Evolutionary conservation across 2,329 filamentous ascomycete species (phyloP).

Genomic region (Pseudopithomyces maydicus): DNA sequence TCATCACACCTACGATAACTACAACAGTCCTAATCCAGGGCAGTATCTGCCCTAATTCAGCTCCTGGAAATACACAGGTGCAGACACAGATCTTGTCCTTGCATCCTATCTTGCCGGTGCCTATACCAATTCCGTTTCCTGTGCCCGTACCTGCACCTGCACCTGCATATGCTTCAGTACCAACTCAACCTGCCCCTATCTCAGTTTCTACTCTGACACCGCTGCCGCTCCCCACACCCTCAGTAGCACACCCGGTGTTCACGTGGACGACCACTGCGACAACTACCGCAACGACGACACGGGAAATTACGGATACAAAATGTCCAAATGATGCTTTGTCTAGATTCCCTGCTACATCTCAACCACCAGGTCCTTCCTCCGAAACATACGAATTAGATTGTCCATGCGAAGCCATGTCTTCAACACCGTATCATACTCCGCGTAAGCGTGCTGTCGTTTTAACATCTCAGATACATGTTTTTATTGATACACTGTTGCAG

Average conservation of each 20-base stretch:
- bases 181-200: not conserved
- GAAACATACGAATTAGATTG: conserved; percentile 12
- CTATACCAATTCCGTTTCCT: not conserved
- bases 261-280: conserved; percentile 3
- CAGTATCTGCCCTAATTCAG: conserved; percentile 7
- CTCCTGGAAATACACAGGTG: not conserved
- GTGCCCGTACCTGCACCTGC: not conserved
- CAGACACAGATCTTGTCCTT: not conserved
- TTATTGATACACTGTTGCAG: not conserved
- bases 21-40: conserved; percentile 6
- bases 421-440: not conserved
- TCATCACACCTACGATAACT: conserved; percentile 7
- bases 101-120: not conserved
- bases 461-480: no score
- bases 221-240: not conserved
- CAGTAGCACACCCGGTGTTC: not conserved
- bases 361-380: conserved; percentile 1
- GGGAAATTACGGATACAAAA: conserved; percentile 13
- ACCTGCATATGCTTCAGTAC: not conserved
- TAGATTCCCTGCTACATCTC: not conserved
- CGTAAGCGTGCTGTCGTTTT: not conserved
- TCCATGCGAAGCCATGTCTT: conserved; percentile 12
- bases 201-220: not conserved
- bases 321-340: conserved; percentile 5
- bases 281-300: conserved; percentile 17